These are phyloP conservation scores for Haplographium delicatum DNA, from an alignment of 495 filamentous ascomycete genomes.

Conservation along the genomic window DNA sequence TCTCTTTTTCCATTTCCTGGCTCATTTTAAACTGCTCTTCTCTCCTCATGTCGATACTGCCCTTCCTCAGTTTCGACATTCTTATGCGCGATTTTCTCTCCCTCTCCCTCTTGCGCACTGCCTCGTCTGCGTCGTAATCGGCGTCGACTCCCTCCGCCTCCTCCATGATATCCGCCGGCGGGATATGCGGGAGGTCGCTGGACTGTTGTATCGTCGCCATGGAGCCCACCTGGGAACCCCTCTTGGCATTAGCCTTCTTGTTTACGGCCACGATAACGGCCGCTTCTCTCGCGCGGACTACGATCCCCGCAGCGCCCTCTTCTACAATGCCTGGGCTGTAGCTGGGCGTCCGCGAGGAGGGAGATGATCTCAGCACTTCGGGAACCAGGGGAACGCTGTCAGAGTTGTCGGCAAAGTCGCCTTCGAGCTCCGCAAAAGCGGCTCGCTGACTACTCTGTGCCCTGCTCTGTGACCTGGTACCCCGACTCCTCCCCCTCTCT, in stretches of 20 bases:
- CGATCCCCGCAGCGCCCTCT: neutral
- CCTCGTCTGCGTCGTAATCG: neutral
- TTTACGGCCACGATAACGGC: slow-evolving; percentile 8
- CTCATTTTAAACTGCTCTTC: neutral
- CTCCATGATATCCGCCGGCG: neutral
- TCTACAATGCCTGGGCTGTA: neutral
- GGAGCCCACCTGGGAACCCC: neutral
- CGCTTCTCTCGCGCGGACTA: slow-evolving; percentile 6
- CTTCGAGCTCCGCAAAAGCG: slow-evolving; percentile 7
- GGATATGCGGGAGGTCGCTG: neutral
- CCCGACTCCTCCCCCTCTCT: neutral
- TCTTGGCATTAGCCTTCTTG: neutral
- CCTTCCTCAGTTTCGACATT: slow-evolving; percentile 1
- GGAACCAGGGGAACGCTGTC: neutral
- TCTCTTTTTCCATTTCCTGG: neutral
- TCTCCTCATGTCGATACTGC: neutral
- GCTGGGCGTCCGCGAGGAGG: too few species aligned
- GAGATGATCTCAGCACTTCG: too few species aligned
- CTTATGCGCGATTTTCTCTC: neutral
- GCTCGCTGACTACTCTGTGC: neutral
- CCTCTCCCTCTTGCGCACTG: neutral
- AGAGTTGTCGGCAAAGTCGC: neutral
- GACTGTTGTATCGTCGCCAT: neutral
- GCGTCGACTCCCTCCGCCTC: neutral
- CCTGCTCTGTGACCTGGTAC: neutral